Percentiles rank a stretch among this genome's conserved stretches.
Conservation (phyloP, 2,329 filamentous ascomycete species). For the Microthyrium microscopicum region DNA sequence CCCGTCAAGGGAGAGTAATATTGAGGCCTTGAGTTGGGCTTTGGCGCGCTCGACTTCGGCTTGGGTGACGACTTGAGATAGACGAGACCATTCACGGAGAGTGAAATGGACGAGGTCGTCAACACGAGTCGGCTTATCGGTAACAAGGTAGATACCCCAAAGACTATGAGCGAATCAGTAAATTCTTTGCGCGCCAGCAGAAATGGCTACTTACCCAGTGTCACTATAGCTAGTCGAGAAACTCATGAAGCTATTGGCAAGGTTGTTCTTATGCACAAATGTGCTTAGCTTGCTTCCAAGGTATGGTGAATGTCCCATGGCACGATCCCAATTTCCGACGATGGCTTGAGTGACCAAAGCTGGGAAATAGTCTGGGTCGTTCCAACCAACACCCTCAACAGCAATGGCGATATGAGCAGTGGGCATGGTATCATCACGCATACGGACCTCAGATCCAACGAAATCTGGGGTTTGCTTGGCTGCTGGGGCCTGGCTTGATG, state of each 20-base stretch:
- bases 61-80: constrained; percentile 73
- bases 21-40: constrained; percentile 95
- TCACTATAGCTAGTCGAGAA: constrained; percentile 99
- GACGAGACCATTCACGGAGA: constrained; percentile 92
- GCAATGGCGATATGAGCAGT: constrained; percentile 97
- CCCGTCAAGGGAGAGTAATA: constrained; percentile 91
- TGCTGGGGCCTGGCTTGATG: constrained; percentile 52
- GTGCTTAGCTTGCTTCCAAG: constrained; percentile 96
- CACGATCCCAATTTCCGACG: constrained; percentile 98
- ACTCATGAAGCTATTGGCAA: constrained; percentile 99
- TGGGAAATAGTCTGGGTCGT: constrained; percentile 97
- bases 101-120: constrained; percentile 98
- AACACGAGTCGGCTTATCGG: constrained; percentile 69
- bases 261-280: constrained; percentile 82
- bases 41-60: constrained; percentile 96
- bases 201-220: constrained; percentile 67
- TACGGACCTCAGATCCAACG: constrained; percentile 85
- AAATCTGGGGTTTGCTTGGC: constrained; percentile 85
- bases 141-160: constrained; percentile 98
- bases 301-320: constrained; percentile 93
- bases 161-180: constrained; percentile 42
- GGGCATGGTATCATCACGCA: constrained; percentile 90
- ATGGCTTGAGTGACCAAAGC: constrained; percentile 95
- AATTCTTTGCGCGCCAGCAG: not conserved
- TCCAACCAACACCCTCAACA: constrained; percentile 99